Base-by-base conservation (phyloP, 2,329 filamentous ascomycete genomes). In the Fusarium sp. region DNA sequence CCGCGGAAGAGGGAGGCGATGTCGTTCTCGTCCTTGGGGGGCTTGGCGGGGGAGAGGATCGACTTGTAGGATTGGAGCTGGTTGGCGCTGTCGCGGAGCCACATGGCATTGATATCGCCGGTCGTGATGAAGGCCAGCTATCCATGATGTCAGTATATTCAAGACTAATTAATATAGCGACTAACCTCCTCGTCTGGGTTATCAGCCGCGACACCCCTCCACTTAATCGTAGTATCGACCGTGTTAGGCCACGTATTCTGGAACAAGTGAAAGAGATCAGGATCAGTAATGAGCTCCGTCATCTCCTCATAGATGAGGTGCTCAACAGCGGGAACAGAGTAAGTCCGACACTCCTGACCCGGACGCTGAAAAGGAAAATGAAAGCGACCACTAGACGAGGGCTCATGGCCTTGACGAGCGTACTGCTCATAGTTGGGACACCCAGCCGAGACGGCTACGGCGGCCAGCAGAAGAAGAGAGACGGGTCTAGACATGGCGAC, bases 91-190 rank as follows among this genome's bases (percentile, higher is more conserved):
- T 98, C 95, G 56, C 96, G 91, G 62, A 98, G 86, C 96, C 96
- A 98, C 84, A 97, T 95, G 1, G 96, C 95, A 76, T 97, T 92
- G 81, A 97, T 97, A 78, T 97, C 94, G 33, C 94, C 95, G 0
- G 94, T 97, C 37, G 95, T 93, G 69, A 95, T 90, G 80, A 95
- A 96, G 60, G 91, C 92, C 74, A 96, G 92, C 68, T 91, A 62
- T 31, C 24, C 7, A 11, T n/a, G 8, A 11, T 61, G 64, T 75
- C 20, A 75, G 64, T 9, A 39, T 10, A 24, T 16, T 22, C 29
- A 29, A 24, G 31, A 16, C 20, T 27, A 31, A 39, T 24, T 31
- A n/a, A 33, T 5, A 11, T 24, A 10, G 13, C 16, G 7, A 18
- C 45, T 45, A 18, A 84, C 82, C 81, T 94, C 92, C 80, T 94